Evolutionary conservation across 495 filamentous ascomycete species (phyloP), one percentile per base, ranked within the genome.

Genomic region (Ascodesmis nigricans): DNA sequence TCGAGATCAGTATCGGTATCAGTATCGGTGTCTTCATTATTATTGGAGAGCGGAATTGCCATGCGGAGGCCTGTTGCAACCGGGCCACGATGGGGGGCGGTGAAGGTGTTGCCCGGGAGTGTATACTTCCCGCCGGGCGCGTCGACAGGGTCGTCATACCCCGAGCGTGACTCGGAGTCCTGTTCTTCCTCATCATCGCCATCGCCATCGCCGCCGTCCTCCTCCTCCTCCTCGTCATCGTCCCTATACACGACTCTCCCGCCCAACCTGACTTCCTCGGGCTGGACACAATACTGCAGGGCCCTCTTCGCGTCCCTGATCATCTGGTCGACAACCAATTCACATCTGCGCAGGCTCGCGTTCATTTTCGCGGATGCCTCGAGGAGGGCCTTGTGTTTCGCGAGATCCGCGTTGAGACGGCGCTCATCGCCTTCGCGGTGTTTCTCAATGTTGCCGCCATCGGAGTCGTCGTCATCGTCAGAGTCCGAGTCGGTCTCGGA

Each of bases 281-380:
- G 64, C 6, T 64, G 63, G 11, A 91, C 75, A 23, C 65, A 60
- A 45, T 87, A 90, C 29, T 73, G 75, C 6, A 99, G 65, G 1
- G 87, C 87, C 46, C 74, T 79, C 45, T 73, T 76, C 17, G 74
- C 84, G 35, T 92, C 79, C 21, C 63, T 71, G 45, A 99, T 91
- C 23, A 99, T 62, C 39, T 76, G 73, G 44, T 99, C 87, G 0
- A 82, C 81, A 65, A 76, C 78, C 15, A 66, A 66, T 15, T 91
- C 60, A 51, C 87, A 99, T 18, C 80, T 65, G 49, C 78, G 83
- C 2, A 99, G 60, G 46, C 77, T 84, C 45, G 87, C 76, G 52
- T 95, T 95, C 58, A 95, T 78, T 53, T 76, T 84, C 47, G 91
- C 78, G 37, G 74, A 82, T 52, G 91, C 82, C 15, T 77, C 55